Percentiles rank a stretch among this genome's conserved stretches.
phyloP scores from a whole-genome alignment of 2,329 filamentous ascomycete species.

The Fusarium oxysporum region DNA sequence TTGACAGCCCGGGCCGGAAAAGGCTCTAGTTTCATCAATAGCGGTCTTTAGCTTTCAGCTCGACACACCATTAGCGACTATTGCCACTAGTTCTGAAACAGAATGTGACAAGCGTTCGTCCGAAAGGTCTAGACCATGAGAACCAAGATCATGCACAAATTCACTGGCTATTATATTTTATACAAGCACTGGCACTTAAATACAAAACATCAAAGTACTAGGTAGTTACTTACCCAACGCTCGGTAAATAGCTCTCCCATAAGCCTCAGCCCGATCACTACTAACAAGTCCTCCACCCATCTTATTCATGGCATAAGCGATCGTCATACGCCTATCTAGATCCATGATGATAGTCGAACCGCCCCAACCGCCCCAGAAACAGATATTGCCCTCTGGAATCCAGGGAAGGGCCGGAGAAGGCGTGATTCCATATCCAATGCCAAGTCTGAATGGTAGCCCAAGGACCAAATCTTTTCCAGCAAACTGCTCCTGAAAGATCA shows the following conservation, averaged over 20 bases:
- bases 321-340: neutral
- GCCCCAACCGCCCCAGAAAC: neutral
- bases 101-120: too few relatives aligned
- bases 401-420: neutral
- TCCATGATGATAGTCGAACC: slow-evolving; percentile 7
- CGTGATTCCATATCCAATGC: neutral
- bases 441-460: neutral
- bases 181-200: too few relatives aligned
- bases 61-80: too few relatives aligned
- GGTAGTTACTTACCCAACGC: too few relatives aligned
- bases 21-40: too few relatives aligned
- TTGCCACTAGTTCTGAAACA: too few relatives aligned
- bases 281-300: neutral
- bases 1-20: too few relatives aligned
- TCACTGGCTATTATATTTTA: too few relatives aligned
- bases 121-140: too few relatives aligned
- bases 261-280: slow-evolving; percentile 1
- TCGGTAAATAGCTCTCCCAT: neutral
- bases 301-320: slow-evolving; percentile 20
- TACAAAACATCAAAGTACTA: too few relatives aligned
- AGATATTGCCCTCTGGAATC: neutral
- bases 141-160: too few relatives aligned
- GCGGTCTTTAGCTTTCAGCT: too few relatives aligned
- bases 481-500: neutral
- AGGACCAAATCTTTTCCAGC: neutral